Conservation (phyloP, 2,329 filamentous ascomycete species). For the Parastagonospora avenae region DNA sequence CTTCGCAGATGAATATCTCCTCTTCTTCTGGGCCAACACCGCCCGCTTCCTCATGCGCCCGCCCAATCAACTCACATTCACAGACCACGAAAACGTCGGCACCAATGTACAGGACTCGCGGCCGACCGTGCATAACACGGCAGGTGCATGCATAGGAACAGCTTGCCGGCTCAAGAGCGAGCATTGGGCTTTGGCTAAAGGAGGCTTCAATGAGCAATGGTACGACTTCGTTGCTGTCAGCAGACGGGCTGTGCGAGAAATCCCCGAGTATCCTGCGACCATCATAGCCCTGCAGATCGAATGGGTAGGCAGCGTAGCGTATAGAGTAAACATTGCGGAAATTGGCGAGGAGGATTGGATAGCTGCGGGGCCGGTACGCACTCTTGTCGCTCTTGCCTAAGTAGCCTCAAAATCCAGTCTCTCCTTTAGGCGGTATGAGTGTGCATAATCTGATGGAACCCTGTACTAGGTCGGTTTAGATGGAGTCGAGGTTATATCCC, state of each 20-base stretch:
- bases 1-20: not conserved
- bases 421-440: not conserved
- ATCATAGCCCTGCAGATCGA: not conserved
- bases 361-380: not conserved
- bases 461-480: too few species aligned
- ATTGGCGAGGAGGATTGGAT: not conserved
- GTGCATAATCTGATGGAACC: too few species aligned
- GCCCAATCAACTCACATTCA: not conserved
- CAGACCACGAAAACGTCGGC: too few species aligned
- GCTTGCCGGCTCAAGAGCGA: too few species aligned
- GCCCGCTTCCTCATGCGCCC: not conserved
- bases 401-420: not conserved
- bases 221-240: not conserved
- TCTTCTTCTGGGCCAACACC: not conserved
- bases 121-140: too few species aligned
- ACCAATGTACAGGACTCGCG: too few species aligned
- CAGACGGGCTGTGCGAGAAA: not conserved
- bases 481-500: too few species aligned
- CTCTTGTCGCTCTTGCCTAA: not conserved
- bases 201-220: not conserved
- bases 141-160: too few species aligned
- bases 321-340: not conserved
- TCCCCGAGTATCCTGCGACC: not conserved
- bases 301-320: not conserved
- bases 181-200: too few species aligned